These are phyloP conservation scores for Orbilia javanica DNA, from an alignment of 2,329 filamentous ascomycete species.

Conservation along the genomic window DNA sequence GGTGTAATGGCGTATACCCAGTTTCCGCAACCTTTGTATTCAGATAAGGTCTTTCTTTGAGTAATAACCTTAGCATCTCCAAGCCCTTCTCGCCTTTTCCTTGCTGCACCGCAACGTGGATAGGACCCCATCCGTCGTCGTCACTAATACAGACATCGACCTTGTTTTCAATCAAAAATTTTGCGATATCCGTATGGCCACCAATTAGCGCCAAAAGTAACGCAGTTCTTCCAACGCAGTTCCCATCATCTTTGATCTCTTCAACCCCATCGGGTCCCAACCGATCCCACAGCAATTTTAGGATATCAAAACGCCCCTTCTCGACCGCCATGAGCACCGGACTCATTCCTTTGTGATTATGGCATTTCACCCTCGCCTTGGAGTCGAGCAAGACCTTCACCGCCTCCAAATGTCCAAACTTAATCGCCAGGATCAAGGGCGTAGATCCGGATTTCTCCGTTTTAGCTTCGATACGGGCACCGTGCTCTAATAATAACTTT, in stretches of 20 bases:
- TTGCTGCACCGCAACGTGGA: conserved; percentile 22
- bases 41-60: conserved; percentile 4
- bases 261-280: neutral
- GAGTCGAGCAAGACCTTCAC: conserved; percentile 25
- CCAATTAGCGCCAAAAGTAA: conserved; percentile 16
- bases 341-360: conserved; percentile 34
- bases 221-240: conserved; percentile 19
- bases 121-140: conserved; percentile 29
- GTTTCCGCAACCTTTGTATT: conserved; percentile 13
- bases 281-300: conserved; percentile 14
- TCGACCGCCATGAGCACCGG: conserved; percentile 14
- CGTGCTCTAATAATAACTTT: conserved; percentile 35
- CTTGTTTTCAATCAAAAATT: conserved; percentile 1
- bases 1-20: conserved; percentile 45
- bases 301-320: conserved; percentile 8
- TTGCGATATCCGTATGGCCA: neutral
- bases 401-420: conserved; percentile 34
- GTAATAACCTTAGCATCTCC: conserved; percentile 5
- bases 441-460: conserved; percentile 35
- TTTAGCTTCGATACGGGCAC: conserved; percentile 29
- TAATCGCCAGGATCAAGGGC: conserved; percentile 48
- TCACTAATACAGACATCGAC: conserved; percentile 4
- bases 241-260: neutral
- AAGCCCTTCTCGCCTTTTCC: neutral
- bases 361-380: conserved; percentile 10